A percentile compares a stretch with the other conserved stretches of the same genome.
Evolutionary conservation across 352 stramenopile species (phyloP).

Genomic region (Phytophthora vignae): DNA sequence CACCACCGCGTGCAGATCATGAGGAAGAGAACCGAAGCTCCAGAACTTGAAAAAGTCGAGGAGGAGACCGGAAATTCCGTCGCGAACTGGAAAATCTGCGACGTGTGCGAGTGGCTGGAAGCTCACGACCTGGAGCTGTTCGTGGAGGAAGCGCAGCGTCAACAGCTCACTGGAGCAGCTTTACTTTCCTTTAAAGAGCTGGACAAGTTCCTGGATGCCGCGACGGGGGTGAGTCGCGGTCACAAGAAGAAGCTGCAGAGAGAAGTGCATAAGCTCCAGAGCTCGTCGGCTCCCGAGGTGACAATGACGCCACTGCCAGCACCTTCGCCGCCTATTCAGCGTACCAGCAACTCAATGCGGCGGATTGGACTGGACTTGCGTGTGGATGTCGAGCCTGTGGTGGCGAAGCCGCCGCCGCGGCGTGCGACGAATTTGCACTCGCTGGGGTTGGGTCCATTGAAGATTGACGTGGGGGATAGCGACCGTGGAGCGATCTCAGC

Average conservation of each 20-base stretch:
- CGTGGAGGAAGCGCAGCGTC: constrained; percentile 41
- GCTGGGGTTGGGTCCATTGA: constrained; percentile 45
- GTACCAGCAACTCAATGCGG: constrained; percentile 37
- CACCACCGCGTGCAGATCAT: constrained; percentile 55
- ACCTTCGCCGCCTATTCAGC: constrained; percentile 16
- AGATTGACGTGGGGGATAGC: constrained; percentile 57
- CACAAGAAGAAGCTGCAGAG: constrained; percentile 85
- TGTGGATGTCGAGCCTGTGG: constrained; percentile 53
- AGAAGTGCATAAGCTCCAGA: constrained; percentile 81
- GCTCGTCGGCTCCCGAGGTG: neutral
- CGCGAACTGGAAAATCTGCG: constrained; percentile 41
- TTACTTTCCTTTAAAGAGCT: constrained; percentile 53
- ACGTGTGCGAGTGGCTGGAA: constrained; percentile 69
- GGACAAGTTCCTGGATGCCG: constrained; percentile 68
- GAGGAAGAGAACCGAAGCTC: constrained; percentile 7
- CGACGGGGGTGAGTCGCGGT: constrained; percentile 54
- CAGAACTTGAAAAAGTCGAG: constrained; percentile 8
- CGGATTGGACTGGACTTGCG: constrained; percentile 63
- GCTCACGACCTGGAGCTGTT: constrained; percentile 73
- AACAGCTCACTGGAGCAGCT: constrained; percentile 55
- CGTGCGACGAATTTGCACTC: constrained; percentile 40
- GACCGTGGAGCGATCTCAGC: constrained; percentile 14
- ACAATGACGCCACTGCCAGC: constrained; percentile 9
- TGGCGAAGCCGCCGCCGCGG: constrained; percentile 1
- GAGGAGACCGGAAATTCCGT: constrained; percentile 11